Evolutionary conservation across 2,329 filamentous ascomycete species (phyloP), one percentile per base, ranked within the genome.

Genomic region (Diaporthe nobilis): DNA sequence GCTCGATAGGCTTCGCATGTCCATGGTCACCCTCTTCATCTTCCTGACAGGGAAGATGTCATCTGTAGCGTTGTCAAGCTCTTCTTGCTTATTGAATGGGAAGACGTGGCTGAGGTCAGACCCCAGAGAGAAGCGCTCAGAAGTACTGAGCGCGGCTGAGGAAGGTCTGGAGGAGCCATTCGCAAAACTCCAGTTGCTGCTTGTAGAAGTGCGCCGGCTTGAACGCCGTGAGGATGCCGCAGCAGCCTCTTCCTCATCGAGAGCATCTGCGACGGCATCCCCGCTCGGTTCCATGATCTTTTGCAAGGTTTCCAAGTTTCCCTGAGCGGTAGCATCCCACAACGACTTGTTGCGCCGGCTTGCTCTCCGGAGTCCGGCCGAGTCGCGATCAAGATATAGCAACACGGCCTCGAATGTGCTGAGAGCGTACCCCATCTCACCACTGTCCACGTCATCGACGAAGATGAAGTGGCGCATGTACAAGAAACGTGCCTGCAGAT

Each of bases 401-500:
- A 99, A 85, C 0, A 99, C 97, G 9, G 95, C 97, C 83, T 99
- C 97, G 76, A 98, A 95, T 0, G 97, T 99, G 84, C 96, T 98
- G 70, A 99, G 85, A 0, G 96, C 96, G 84, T 99, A 99, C 12
- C 97, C 97, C 88, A 97, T 93, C 85, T 99, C 97, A 67, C 97
- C 97, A 77, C 92, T 97, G 79, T 99, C 97, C 12, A 99, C 95
- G 84, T 99, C 97, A 80, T 98, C 97, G 70, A 98, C 96, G 84
- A 98, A 99, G 79, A 98, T 97, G 82, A 98, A 99, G 81, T 98
- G 95, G 58, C 96, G 94, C 89, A 98, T 98, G 82, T 98, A 99
- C n/a, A 94, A 89, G 63, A 99, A 86, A 28, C 96, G 91, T 4
- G 97, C 95, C 80, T 98, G 95, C 12, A 99, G 87, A 84, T 98